Evolutionary conservation across 768 basidiomycete species (phyloP), one percentile per base, ranked within the genome.

Genomic region (Sarcomyxa edulis): DNA sequence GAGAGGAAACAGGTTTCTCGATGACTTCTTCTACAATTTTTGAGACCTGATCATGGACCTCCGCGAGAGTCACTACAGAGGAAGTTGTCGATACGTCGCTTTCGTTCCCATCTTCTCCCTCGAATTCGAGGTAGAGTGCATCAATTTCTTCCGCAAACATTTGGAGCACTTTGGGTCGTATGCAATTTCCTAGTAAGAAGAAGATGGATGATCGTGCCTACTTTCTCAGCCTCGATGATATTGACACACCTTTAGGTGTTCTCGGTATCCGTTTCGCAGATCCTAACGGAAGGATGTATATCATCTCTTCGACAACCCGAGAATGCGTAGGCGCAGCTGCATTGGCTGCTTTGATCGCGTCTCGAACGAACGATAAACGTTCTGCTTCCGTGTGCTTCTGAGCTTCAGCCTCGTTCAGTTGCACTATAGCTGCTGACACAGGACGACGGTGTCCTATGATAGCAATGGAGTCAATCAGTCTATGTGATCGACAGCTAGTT

Each of bases 391-490:
- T 36, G 33, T 25, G 42, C 19, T 6, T 14, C 11, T 15, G 20
- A 29, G 44, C 44, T 15, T 36, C 22, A 5, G 23, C 20, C 11
- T 23, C 40, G 20, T 45, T 24, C 3, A 45, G 35, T 26, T 41
- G 26, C 18, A 45, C 40, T 16, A 45, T 30, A n/a, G 44, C 44
- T 7, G 44, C 44, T 12, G 42, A 41, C 5, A 45, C 26, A 7
- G 41, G 32, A n/a, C 44, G 32, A n/a, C 35, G 44, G 20, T 45
- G 44, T 9, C 44, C 44, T 15, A 45, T 27, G 18, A 45, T 35
- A 3, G 40, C 32, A 18, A 45, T 34, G 18, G 27, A 26, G 21
- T 37, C 29, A 21, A 45, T 37, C 9, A 45, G 22, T 29, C 29
- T 29, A 23, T 40, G 40, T 10, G 41, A 34, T 12, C 44, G 44